phyloP scores from a whole-genome alignment of 1,139 yeast genomes.

The Candida glucosophila region DNA sequence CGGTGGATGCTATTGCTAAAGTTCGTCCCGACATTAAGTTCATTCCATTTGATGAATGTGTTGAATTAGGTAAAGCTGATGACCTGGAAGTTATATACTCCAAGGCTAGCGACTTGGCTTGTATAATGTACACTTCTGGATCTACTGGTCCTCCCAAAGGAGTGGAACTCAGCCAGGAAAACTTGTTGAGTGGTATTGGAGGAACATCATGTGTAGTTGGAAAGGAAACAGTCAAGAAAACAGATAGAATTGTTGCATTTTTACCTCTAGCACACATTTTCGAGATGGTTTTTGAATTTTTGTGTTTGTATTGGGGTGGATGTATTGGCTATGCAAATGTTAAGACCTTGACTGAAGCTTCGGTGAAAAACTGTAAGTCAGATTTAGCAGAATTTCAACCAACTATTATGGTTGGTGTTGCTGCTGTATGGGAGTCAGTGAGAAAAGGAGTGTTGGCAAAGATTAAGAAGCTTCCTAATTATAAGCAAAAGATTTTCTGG shows the following conservation, averaged over 20 bases:
- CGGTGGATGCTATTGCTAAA: conserved; percentile 48
- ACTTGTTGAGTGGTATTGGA: conserved; percentile 74
- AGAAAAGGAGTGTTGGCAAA: conserved; percentile 86
- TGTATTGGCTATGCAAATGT: conserved; percentile 86
- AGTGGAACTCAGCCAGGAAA: conserved; percentile 73
- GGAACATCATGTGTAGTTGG: too few species aligned
- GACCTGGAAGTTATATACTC: conserved; percentile 40
- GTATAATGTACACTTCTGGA: conserved; percentile 98
- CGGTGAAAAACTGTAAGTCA: conserved; percentile 78
- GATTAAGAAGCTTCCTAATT: conserved; percentile 55
- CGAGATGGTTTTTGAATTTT: conserved; percentile 81
- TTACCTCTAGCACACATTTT: conserved; percentile 95
- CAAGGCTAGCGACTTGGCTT: conserved; percentile 65
- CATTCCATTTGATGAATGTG: conserved; percentile 55
- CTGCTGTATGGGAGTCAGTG: conserved; percentile 96
- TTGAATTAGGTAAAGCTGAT: conserved; percentile 55
- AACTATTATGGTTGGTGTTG: conserved; percentile 95
- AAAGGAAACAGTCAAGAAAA: too few species aligned
- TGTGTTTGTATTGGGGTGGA: conserved; percentile 83
- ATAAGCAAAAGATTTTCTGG: conserved; percentile 84
- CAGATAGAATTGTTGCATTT: conserved; percentile 74
- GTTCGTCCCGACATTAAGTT: conserved; percentile 73
- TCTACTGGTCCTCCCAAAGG: conserved; percentile 98
- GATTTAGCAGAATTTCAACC: conserved; percentile 87
- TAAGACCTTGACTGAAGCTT: conserved; percentile 78